phyloP scores from a whole-genome alignment of 441 rosid genomes.

The Corymbia citriodora region DNA sequence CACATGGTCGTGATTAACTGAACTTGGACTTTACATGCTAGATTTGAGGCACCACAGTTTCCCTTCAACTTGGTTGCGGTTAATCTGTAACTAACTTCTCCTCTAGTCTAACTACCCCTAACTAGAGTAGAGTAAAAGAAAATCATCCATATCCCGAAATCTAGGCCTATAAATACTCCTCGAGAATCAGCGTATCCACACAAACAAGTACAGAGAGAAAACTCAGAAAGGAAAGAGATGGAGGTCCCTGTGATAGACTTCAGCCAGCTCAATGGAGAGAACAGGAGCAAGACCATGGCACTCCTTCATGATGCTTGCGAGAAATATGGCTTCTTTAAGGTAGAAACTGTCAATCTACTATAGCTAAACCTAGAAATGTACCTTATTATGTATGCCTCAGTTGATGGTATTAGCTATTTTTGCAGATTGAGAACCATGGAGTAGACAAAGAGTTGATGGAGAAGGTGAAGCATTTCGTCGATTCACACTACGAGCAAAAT shows the following conservation, averaged over 20 bases:
- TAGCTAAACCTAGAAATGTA: neutral
- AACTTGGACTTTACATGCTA: constrained; percentile 35
- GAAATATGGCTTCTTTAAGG: neutral
- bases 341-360: neutral
- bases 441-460: constrained; percentile 57
- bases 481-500: constrained; percentile 58
- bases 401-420: neutral
- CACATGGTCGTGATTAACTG: constrained; percentile 38
- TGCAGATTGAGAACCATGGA: constrained; percentile 52
- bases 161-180: neutral
- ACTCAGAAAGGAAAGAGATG: neutral
- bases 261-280: neutral
- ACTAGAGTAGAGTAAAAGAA: neutral
- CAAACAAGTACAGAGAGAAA: neutral
- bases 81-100: constrained; percentile 13
- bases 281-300: neutral
- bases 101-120: constrained; percentile 14
- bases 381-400: neutral
- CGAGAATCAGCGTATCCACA: neutral
- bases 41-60: constrained; percentile 16
- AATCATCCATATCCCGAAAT: neutral
- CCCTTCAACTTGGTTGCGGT: constrained; percentile 1
- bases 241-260: neutral
- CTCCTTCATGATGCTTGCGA: neutral
- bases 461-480: constrained; percentile 61